A percentile compares a stretch with the other conserved stretches of the same genome.
These are phyloP conservation scores for Solanum lignicaule DNA, from an alignment of 257 asterid species.

Conservation along the genomic window DNA sequence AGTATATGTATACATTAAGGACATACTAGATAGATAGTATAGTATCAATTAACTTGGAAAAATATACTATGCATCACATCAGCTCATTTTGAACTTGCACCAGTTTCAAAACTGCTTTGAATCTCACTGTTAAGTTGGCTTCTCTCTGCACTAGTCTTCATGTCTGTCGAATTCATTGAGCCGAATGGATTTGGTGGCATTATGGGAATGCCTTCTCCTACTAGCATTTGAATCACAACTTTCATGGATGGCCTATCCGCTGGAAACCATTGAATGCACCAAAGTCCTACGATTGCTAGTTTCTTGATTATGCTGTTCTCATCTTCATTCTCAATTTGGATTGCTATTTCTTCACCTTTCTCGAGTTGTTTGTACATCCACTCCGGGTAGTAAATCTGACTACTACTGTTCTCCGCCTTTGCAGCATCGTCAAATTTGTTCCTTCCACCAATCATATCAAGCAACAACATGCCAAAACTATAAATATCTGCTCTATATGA, in stretches of 20 bases:
- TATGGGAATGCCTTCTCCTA: slow-evolving; percentile 36
- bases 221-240: slow-evolving; percentile 64
- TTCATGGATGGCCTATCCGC: slow-evolving; percentile 66
- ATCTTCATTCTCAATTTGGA: slow-evolving; percentile 37
- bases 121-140: slow-evolving; percentile 11
- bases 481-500: slow-evolving; percentile 62
- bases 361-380: slow-evolving; percentile 76
- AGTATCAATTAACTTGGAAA: neutral
- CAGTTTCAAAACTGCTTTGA: slow-evolving; percentile 9
- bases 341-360: slow-evolving; percentile 44
- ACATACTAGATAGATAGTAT: too few species aligned
- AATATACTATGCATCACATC: neutral
- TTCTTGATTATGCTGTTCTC: slow-evolving; percentile 39
- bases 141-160: slow-evolving; percentile 10
- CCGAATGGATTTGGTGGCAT: slow-evolving; percentile 79
- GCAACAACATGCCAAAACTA: slow-evolving; percentile 67
- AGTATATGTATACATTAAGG: too few species aligned
- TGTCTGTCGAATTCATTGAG: slow-evolving; percentile 12
- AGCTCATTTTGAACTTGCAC: neutral
- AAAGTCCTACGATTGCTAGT: slow-evolving; percentile 58
- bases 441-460: slow-evolving; percentile 61
- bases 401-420: slow-evolving; percentile 11
- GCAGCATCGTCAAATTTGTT: slow-evolving; percentile 15
- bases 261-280: slow-evolving; percentile 86
- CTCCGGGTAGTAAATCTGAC: slow-evolving; percentile 53